Percentiles rank a stretch among this genome's conserved stretches.
Evolutionary conservation across 768 basidiomycete species (phyloP).

Genomic region (Coprinellus micaceus): DNA sequence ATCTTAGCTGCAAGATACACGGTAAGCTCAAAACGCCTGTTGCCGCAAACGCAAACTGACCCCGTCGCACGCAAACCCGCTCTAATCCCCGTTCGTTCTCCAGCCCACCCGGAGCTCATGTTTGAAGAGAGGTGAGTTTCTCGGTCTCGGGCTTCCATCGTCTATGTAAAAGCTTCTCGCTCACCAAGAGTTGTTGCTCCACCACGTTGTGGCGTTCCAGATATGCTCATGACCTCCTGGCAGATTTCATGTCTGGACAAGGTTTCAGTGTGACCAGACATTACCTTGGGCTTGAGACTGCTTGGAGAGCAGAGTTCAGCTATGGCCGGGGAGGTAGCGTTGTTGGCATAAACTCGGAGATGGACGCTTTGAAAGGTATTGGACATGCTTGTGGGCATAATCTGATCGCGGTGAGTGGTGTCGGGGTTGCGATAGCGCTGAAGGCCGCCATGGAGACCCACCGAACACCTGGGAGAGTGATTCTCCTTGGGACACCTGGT

Average conservation of each 20-base stretch:
- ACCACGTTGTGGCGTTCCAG: constrained; percentile 31
- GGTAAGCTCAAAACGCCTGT: constrained; percentile 36
- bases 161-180: neutral
- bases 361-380: constrained; percentile 61
- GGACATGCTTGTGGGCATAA: constrained; percentile 79
- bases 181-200: too few species aligned
- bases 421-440: constrained; percentile 70
- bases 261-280: constrained; percentile 70
- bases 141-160: neutral
- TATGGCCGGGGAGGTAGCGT: constrained; percentile 58
- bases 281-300: constrained; percentile 69
- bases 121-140: constrained; percentile 60
- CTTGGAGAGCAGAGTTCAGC: constrained; percentile 72
- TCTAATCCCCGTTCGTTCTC: neutral
- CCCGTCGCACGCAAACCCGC: constrained; percentile 10
- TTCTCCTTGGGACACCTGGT: constrained; percentile 79
- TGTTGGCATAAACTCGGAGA: constrained; percentile 78
- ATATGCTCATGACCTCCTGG: constrained; percentile 67
- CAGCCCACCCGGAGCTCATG: constrained; percentile 63
- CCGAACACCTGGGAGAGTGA: constrained; percentile 60
- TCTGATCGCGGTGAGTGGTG: constrained; percentile 74
- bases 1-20: constrained; percentile 69
- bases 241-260: constrained; percentile 60
- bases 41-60: neutral
- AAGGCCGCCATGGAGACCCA: constrained; percentile 64